Conservation (phyloP, 2,329 filamentous ascomycete species). For the Aureobasidium sp. region DNA sequence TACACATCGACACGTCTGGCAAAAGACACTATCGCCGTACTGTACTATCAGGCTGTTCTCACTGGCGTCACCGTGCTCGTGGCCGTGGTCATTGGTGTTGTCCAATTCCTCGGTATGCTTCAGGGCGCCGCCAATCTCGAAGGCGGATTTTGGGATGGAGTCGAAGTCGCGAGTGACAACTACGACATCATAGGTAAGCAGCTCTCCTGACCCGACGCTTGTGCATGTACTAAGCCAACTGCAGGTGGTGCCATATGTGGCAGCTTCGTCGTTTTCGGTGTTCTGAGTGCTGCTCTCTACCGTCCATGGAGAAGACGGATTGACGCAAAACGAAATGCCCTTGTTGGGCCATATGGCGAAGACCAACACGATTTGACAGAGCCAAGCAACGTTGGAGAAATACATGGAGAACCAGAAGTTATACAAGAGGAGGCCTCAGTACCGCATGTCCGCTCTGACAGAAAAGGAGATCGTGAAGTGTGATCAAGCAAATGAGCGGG, state of each 20-base stretch:
- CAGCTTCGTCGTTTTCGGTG: constrained; percentile 69
- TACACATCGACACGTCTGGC: constrained; percentile 76
- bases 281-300: constrained; percentile 66
- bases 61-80: constrained; percentile 77
- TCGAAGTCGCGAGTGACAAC: constrained; percentile 65
- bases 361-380: not conserved
- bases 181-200: constrained; percentile 68
- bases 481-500: not conserved
- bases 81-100: constrained; percentile 72
- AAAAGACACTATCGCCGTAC: constrained; percentile 74
- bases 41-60: constrained; percentile 88
- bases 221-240: not conserved
- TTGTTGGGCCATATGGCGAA: constrained; percentile 2
- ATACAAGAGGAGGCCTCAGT: not conserved
- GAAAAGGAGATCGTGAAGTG: constrained; percentile 1
- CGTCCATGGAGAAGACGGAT: constrained; percentile 65
- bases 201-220: not conserved
- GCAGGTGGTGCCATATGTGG: constrained; percentile 68
- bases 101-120: constrained; percentile 74
- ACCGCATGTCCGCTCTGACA: not conserved
- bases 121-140: constrained; percentile 65
- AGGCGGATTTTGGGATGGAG: constrained; percentile 85
- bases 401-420: not conserved
- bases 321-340: constrained; percentile 27
- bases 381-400: not conserved